Conservation (phyloP, 768 basidiomycete species). For the Mycena venus region DNA sequence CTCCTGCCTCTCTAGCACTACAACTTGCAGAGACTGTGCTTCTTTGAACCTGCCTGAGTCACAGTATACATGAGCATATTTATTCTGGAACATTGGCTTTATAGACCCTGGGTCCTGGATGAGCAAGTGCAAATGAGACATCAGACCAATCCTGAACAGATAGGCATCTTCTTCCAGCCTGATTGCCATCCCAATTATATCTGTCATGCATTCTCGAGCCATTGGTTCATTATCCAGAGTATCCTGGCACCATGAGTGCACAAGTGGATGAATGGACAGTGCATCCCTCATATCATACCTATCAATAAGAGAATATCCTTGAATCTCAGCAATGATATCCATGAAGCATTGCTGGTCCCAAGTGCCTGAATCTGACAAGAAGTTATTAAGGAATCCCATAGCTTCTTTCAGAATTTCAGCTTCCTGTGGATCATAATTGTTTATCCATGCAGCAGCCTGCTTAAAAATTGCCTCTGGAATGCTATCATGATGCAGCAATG, state of each 20-base stretch:
- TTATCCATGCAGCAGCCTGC: neutral
- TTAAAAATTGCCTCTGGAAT: neutral
- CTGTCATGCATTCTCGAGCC: neutral
- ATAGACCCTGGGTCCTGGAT: neutral
- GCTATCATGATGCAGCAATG: neutral
- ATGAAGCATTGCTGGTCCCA: neutral
- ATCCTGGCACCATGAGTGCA: neutral
- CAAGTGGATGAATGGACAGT: neutral
- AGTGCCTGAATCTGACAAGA: neutral
- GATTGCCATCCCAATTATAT: neutral
- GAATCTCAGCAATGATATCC: neutral
- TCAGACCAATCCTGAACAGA: neutral
- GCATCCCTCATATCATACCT: neutral
- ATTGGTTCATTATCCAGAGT: neutral
- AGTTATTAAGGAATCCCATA: neutral
- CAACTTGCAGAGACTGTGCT: too few species aligned
- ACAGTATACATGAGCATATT: neutral
- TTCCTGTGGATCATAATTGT: neutral
- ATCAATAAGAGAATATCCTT: neutral
- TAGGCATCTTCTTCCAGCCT: neutral
- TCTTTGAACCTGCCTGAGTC: neutral
- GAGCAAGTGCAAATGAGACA: neutral
- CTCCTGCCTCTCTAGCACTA: too few species aligned
- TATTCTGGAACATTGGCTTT: neutral
- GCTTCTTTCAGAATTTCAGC: neutral